A percentile compares a stretch with the other conserved stretches of the same genome.
These are phyloP conservation scores for Bimuria novae-zelandiae DNA, from an alignment of 2,329 filamentous ascomycete species.

Conservation along the genomic window DNA sequence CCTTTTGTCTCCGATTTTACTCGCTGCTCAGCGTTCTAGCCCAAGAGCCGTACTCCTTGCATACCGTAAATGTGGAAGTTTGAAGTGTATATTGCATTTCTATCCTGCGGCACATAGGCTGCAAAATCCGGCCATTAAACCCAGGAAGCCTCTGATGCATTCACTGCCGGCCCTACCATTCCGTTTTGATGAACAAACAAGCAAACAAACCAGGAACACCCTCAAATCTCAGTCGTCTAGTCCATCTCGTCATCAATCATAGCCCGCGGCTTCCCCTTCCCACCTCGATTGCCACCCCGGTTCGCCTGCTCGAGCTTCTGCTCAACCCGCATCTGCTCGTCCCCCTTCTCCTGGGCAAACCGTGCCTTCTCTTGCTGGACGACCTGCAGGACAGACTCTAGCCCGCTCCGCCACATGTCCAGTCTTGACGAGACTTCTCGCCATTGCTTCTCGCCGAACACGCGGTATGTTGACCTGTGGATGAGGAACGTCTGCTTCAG, in stretches of 20 bases:
- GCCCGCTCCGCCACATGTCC: conserved; percentile 86
- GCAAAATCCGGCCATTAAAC: conserved; percentile 28
- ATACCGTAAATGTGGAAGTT: no score
- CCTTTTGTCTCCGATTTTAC: not conserved
- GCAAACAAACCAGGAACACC: conserved; percentile 17
- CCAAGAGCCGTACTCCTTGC: no score
- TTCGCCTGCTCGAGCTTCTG: conserved; percentile 59
- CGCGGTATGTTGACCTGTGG: conserved; percentile 93
- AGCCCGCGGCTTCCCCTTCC: conserved; percentile 32
- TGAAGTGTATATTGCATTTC: conserved; percentile 29
- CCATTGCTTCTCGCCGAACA: conserved; percentile 99
- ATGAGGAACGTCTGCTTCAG: conserved; percentile 91
- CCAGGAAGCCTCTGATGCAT: conserved; percentile 36
- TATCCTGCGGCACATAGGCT: conserved; percentile 39
- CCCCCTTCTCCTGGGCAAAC: conserved; percentile 76
- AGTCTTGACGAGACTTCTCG: conserved; percentile 87
- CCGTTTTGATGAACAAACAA: conserved; percentile 24
- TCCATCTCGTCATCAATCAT: conserved; percentile 43
- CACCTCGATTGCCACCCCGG: conserved; percentile 29
- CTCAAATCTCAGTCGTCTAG: conserved; percentile 22
- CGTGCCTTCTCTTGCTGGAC: conserved; percentile 81
- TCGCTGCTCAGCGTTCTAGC: no score
- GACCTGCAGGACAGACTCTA: conserved; percentile 77
- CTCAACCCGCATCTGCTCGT: conserved; percentile 73
- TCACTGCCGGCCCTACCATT: conserved; percentile 26